Percentiles rank a stretch among this genome's conserved stretches.
Conservation (phyloP, 805 yeast genomes). For the Hanseniaspora pseudoguilliermondii region DNA sequence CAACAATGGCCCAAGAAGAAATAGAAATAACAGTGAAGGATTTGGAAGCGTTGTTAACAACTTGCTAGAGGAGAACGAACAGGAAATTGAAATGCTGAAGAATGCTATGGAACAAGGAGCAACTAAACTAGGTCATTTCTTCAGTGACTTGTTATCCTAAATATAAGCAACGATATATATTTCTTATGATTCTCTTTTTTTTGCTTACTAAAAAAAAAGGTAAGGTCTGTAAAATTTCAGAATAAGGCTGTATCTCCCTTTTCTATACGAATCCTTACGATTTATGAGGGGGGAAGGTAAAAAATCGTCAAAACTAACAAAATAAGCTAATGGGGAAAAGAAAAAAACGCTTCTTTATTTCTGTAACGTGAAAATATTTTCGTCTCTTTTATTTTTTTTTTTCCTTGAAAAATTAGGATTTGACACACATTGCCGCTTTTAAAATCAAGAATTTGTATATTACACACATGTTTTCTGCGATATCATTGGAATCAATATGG, state of each 20-base stretch:
- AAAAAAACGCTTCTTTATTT: background rate
- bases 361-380: background rate
- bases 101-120: slow-evolving; percentile 94
- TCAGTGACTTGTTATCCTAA: slow-evolving; percentile 63
- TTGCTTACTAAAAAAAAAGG: too few species aligned
- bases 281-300: background rate
- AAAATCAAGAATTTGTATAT: too few species aligned
- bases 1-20: slow-evolving; percentile 22
- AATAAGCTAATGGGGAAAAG: background rate
- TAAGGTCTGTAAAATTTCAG: too few species aligned
- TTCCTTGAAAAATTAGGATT: too few species aligned
- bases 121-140: slow-evolving; percentile 65
- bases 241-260: too few species aligned
- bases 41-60: slow-evolving; percentile 44
- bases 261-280: too few species aligned
- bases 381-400: background rate
- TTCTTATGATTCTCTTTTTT: background rate
- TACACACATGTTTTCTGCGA: too few species aligned
- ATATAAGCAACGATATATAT: background rate
- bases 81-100: slow-evolving; percentile 77
- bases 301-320: too few species aligned
- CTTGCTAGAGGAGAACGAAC: slow-evolving; percentile 57
- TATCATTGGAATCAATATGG: too few species aligned
- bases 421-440: too few species aligned
- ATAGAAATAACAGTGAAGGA: slow-evolving; percentile 19